These are phyloP conservation scores for Berberis vulgaris DNA, from an alignment of 164 flowering plant genomes.

Conservation along the genomic window DNA sequence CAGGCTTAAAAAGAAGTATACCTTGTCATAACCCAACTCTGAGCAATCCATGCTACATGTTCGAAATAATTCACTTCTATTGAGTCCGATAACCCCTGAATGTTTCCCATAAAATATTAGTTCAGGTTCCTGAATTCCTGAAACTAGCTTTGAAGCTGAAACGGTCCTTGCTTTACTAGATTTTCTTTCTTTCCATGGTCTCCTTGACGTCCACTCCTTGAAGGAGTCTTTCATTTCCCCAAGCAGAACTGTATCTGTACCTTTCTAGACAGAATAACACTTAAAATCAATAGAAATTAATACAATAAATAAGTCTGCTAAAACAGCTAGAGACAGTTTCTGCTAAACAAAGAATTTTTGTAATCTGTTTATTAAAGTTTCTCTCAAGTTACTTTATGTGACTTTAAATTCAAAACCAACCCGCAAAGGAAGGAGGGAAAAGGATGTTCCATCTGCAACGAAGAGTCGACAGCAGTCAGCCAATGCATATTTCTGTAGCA, in stretches of 20 bases:
- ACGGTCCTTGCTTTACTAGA: constrained; percentile 35
- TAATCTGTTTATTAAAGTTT: constrained; percentile 1
- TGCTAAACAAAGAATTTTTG: background rate
- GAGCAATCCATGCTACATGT: constrained; percentile 21
- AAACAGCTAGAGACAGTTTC: constrained; percentile 2
- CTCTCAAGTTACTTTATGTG: constrained; percentile 21
- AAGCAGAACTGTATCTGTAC: constrained; percentile 27
- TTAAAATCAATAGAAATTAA: constrained; percentile 9
- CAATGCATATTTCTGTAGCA: constrained; percentile 71
- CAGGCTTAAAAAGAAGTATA: constrained; percentile 11
- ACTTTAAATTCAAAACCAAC: constrained; percentile 18
- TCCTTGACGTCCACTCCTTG: constrained; percentile 74
- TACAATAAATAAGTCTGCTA: background rate
- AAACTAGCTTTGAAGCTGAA: constrained; percentile 13
- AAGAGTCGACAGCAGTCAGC: constrained; percentile 79
- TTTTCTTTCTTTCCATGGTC: constrained; percentile 79
- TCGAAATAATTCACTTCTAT: constrained; percentile 41
- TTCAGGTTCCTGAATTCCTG: constrained; percentile 46
- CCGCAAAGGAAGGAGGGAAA: constrained; percentile 52
- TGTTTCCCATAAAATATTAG: constrained; percentile 73
- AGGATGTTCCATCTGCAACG: constrained; percentile 90
- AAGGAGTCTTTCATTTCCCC: constrained; percentile 31
- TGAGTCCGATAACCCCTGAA: constrained; percentile 75
- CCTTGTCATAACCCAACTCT: constrained; percentile 80
- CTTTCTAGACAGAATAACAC: constrained; percentile 23